Percentiles rank a stretch among this genome's conserved stretches.
Conservation (phyloP, 129 eudicot species). For the Artemisia argyi region DNA sequence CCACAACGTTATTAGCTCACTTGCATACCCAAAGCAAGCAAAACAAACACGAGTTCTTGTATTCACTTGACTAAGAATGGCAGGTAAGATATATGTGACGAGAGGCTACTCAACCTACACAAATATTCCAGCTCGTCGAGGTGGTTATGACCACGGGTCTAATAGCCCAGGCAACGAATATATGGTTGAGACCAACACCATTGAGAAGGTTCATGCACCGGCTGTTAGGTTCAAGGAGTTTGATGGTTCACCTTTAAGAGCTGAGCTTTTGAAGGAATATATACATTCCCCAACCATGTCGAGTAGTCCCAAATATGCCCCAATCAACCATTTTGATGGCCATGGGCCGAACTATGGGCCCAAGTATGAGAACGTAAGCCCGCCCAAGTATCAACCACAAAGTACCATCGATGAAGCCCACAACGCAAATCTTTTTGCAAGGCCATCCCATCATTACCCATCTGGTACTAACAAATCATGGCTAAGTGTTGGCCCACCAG, state of each 20-base stretch:
- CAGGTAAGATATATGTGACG: conserved; percentile 16
- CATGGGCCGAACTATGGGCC: neutral
- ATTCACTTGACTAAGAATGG: conserved; percentile 8
- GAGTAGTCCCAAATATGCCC: conserved; percentile 5
- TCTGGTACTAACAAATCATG: conserved; percentile 19
- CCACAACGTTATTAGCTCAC: neutral
- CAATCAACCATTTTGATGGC: neutral
- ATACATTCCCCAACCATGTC: conserved; percentile 23
- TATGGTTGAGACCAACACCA: conserved; percentile 11
- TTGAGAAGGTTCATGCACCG: conserved; percentile 15
- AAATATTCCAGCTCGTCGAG: conserved; percentile 8
- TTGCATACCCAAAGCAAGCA: conserved; percentile 14
- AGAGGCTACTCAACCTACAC: conserved; percentile 35
- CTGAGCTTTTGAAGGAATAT: conserved; percentile 31
- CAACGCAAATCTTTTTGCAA: neutral
- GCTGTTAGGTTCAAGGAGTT: conserved; percentile 16
- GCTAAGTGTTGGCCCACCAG: conserved; percentile 10
- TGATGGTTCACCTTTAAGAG: conserved; percentile 24
- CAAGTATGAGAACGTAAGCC: conserved; percentile 24
- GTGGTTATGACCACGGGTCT: conserved; percentile 8
- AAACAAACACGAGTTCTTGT: conserved; percentile 2
- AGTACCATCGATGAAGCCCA: neutral
- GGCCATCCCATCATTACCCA: conserved; percentile 4
- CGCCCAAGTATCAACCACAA: conserved; percentile 11
- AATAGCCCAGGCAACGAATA: conserved; percentile 16